phyloP scores from a whole-genome alignment of 2,329 filamentous ascomycete genomes.

The Alternaria arbusti region DNA sequence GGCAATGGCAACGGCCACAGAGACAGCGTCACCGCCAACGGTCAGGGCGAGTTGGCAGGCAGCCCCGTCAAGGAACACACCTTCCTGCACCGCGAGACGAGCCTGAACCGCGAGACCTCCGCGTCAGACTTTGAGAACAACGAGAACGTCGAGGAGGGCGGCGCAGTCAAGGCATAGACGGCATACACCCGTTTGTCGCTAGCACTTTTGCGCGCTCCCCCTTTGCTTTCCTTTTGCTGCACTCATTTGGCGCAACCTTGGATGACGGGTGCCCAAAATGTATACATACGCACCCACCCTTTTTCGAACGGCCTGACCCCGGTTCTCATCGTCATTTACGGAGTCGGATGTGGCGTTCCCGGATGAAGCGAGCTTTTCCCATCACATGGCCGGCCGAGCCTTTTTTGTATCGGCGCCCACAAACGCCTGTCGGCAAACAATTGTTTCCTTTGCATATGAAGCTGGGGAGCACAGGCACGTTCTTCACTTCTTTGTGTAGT shows the following conservation, averaged over 20 bases:
- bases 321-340: conserved; percentile 11
- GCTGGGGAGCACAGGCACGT: neutral
- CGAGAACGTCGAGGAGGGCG: conserved; percentile 18
- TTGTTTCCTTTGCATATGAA: conserved; percentile 1
- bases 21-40: conserved; percentile 38
- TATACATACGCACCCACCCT: conserved; percentile 14
- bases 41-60: conserved; percentile 58
- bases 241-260: conserved; percentile 10
- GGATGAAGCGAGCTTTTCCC: conserved; percentile 4
- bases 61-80: conserved; percentile 92
- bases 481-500: conserved; percentile 30
- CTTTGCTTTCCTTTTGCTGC: neutral
- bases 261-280: conserved; percentile 23
- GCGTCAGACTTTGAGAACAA: conserved; percentile 64
- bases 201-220: conserved; percentile 2
- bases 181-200: neutral
- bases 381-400: neutral
- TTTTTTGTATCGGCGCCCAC: conserved; percentile 1
- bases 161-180: conserved; percentile 27
- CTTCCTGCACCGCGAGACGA: conserved; percentile 84
- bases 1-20: conserved; percentile 37
- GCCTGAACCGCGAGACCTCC: conserved; percentile 76
- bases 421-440: conserved; percentile 6
- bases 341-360: conserved; percentile 25
- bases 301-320: conserved; percentile 17